A percentile compares a stretch with the other conserved stretches of the same genome.
Evolutionary conservation across 164 flowering plant species (phyloP).

Genomic region (Chloranthus sessilifolius): DNA sequence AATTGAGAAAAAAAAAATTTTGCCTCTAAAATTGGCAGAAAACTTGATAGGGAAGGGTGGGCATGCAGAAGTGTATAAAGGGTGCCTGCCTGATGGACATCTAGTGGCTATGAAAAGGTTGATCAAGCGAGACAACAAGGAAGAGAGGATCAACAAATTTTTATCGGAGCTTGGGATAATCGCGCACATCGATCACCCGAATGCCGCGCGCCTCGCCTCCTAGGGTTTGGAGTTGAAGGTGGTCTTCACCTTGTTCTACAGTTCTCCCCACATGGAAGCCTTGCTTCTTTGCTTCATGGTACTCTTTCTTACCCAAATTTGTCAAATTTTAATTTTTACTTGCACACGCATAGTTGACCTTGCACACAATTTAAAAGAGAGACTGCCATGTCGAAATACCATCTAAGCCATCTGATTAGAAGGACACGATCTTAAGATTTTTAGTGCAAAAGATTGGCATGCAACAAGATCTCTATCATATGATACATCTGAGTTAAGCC

Average conservation of each 20-base stretch:
- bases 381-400: too few relatives aligned
- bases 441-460: too few relatives aligned
- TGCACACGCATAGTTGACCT: too few relatives aligned
- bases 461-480: too few relatives aligned
- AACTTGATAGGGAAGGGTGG: constrained; percentile 92
- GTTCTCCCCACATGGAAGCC: constrained; percentile 75
- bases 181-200: constrained; percentile 83
- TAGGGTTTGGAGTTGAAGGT: constrained; percentile 71
- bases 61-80: constrained; percentile 84
- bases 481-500: too few relatives aligned
- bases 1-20: too few relatives aligned
- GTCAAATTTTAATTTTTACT: too few relatives aligned
- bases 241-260: constrained; percentile 86
- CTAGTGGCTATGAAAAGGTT: constrained; percentile 84
- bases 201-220: constrained; percentile 67
- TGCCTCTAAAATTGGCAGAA: too few relatives aligned
- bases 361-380: too few relatives aligned
- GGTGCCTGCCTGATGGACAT: constrained; percentile 61
- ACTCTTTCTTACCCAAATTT: constrained; percentile 2
- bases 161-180: constrained; percentile 94
- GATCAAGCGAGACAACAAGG: constrained; percentile 42
- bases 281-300: constrained; percentile 76
- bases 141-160: constrained; percentile 63
- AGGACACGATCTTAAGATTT: too few relatives aligned
- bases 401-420: too few relatives aligned